Base-by-base conservation (phyloP, 768 basidiomycete species). In the Amanita subjunquillea region DNA sequence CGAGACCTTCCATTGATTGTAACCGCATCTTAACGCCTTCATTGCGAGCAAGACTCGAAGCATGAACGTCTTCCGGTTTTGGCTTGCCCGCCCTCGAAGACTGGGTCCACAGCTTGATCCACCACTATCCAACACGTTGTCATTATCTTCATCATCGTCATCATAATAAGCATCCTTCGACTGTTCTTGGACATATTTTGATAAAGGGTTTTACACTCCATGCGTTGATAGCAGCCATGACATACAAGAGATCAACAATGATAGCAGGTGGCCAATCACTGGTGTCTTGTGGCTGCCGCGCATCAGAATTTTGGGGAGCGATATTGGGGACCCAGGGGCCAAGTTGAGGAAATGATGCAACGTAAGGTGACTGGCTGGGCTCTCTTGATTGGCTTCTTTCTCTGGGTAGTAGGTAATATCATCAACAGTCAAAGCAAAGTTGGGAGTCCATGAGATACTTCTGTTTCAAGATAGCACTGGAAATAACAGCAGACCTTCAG, bases 201-300 rank as follows among this genome's bases (percentile, higher is more conserved):
- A 30, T 30, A 30, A 30, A 30, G 29, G 29, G 8, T 9, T 30
- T 30, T 30, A 8, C 7, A 30, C 29, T 30, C 29, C 29, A 30
- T 52, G 51, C 42, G 5, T 52, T 46, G n/a, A 52, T 43, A 53
- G 52, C 52, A 2, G 52, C 52, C n/a, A 6, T 4, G 15, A 2
- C 52, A 48, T 53, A 53, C 22, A 36, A 25, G 15, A 53, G 20
- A 53, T 53, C 52, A 37, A 53, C 7, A 34, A 53, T 22, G 30
- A 53, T 17, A 45, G 45, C 45, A 36, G 44, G 52, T 48, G 52
- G 52, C 52, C 52, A 48, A 22, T 53, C 29, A 2, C 17, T 53
- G 44, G 44, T 53, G 30, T 52, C 51, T 52, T 41, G 40, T 23
- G 45, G 52, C 37, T 53, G 40, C 45, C 44, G 7, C 17, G 15